Base-by-base conservation (phyloP, 768 basidiomycete species). In the Kwoniella sp. region DNA sequence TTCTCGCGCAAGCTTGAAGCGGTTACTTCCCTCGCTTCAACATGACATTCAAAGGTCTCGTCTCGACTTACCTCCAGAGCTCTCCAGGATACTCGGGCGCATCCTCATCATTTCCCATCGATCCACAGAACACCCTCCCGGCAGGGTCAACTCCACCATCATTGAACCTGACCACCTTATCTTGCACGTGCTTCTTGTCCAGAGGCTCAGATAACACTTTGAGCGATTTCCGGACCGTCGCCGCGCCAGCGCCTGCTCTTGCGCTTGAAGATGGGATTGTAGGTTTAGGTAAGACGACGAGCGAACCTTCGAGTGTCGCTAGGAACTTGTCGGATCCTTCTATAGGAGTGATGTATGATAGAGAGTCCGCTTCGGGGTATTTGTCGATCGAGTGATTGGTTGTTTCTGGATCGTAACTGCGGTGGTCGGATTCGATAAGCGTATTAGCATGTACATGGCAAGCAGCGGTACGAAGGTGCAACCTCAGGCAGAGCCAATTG, bases 121-220 rank as follows among this genome's bases (percentile, higher is more conserved):
- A 68, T 2, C 75, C 75, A 17, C 50, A 69, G 61, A 74, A 77
- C 34, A 77, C 73, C 50, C 77, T 57, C 13, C 79, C 79, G 4
- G 60, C 45, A 11, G 77, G 69, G 60, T 77, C 77, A 26, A 64
- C 69, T n/a, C 66, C 71, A 4, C 77, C 77, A 66, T 80, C 79
- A 37, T 80, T 80, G 68, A 80, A 77, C 29, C 77, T 50, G 29
- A 66, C 65, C 17, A 62, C 58, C 28, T 70, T 65, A 34, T 69
- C 63, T 56, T 65, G 1, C n/a, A 29, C 58, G 20, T 58, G 51
- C 1, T 54, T 38, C 13, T 38, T 34, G 41, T 69, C 59, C 11
- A 70, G 38, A 1, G 67, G 74, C 37, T 55, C 57, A 1, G 67
- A 68, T 23, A 73, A 60, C 26, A 63, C 61, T 57, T 71, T 65